Evolutionary conservation across 1,284 basidiomycete genomes (phyloP).

Genomic region (Trichosporon faecale): DNA sequence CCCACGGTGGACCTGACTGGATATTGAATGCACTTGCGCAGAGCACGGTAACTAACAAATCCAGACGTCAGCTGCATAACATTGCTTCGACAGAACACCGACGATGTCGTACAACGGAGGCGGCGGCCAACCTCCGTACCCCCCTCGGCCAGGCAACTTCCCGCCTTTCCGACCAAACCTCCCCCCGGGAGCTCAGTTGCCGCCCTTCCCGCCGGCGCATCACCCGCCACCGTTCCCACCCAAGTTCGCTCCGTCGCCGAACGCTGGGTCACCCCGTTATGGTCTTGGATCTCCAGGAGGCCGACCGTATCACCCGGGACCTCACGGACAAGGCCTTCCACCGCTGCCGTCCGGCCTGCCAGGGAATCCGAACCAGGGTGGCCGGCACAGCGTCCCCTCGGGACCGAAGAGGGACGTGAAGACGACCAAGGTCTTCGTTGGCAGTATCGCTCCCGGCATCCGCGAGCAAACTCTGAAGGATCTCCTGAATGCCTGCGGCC

Average conservation of each 20-base stretch:
- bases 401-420: slow-evolving; percentile 44
- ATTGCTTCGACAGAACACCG: neutral
- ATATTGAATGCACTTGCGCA: neutral
- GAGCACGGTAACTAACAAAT: neutral
- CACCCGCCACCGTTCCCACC: slow-evolving; percentile 22
- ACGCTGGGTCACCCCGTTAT: neutral
- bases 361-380: slow-evolving; percentile 22
- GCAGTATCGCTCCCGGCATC: slow-evolving; percentile 91
- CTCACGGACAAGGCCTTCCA: slow-evolving; percentile 24
- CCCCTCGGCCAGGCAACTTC: slow-evolving; percentile 21
- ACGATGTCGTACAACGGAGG: slow-evolving; percentile 16
- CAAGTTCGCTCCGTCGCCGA: slow-evolving; percentile 12
- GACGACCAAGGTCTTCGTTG: slow-evolving; percentile 72
- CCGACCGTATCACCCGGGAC: slow-evolving; percentile 7
- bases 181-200: slow-evolving; percentile 25
- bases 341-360: slow-evolving; percentile 28
- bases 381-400: neutral
- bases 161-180: slow-evolving; percentile 40
- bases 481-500: slow-evolving; percentile 78
- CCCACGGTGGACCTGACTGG: neutral
- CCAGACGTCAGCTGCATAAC: neutral
- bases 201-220: neutral
- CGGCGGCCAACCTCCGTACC: slow-evolving; percentile 17
- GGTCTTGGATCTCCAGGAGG: neutral
- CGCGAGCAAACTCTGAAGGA: slow-evolving; percentile 70